Conservation (phyloP, 148 eudicot genomes). For the Rhododendron griersonianum region DNA sequence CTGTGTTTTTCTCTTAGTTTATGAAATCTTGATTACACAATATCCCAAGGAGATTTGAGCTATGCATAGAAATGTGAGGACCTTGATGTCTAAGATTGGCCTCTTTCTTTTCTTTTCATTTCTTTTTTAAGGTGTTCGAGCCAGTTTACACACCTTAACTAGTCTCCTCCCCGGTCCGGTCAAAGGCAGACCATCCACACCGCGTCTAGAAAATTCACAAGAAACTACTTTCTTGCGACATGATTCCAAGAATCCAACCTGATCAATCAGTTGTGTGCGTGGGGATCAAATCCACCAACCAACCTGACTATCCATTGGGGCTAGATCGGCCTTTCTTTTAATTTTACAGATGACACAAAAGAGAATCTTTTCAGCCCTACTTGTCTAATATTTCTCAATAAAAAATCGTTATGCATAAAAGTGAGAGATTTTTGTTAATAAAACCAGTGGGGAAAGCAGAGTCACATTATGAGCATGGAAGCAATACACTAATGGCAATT, state of each 20-base stretch:
- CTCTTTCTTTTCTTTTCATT: not conserved
- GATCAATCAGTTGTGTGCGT: no score
- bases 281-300: not conserved
- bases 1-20: not conserved
- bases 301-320: no score
- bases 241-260: no score
- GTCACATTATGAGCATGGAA: no score
- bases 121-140: no score
- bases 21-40: not conserved
- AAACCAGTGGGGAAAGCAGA: not conserved
- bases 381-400: slow-evolving; percentile 1
- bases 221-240: no score
- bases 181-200: accelerated
- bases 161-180: not conserved
- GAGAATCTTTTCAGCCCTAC: slow-evolving; percentile 11
- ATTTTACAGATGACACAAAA: not conserved
- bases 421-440: not conserved
- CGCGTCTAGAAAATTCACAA: no score
- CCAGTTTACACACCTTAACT: no score
- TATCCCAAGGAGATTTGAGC: not conserved
- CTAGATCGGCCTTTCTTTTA: not conserved
- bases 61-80: not conserved
- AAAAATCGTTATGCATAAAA: not conserved
- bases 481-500: not conserved
- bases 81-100: not conserved